Base-by-base conservation (phyloP, 306 rosid species). In the Cicer pinnatifidum region DNA sequence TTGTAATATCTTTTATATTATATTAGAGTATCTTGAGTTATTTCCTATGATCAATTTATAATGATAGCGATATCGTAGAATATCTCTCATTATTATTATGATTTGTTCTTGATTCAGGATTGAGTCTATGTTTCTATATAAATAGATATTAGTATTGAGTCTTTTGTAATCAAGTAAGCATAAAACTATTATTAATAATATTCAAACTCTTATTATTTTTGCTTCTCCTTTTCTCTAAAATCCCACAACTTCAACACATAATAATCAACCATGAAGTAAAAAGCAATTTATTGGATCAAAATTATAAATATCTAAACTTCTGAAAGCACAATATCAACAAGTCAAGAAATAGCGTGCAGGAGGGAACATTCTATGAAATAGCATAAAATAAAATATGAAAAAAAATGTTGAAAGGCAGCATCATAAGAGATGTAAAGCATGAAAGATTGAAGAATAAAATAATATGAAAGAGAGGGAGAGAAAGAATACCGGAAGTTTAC, bases 401-500 rank as follows among this genome's bases (percentile, higher is more conserved):
- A 54, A 67, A 67, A 67, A 7, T 64, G 69, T 7, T 11, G 16
- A 78, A 8, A 52, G 52, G 7, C n/a, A 52, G 11, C 33, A 57
- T 13, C 53, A 68, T 35, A 75, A 65, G 16, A 51, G 40, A 80
- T 39, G 38, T 54, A 53, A 9, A 69, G 71, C 38, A 57, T 37
- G 51, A 20, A 41, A 68, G 70, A 13, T n/a, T 12, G 35, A 62
- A 56, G 41, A 50, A 7, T 7, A 6, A 33, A 16, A 45, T 33
- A 45, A 39, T 33, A 66, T 11, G 7, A n/a, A 4, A 76, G 41
- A 13, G 3, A 15, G n/a, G 17, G 45, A 57, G 35, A 66, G 44
- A 54, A 76, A 57, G 43, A 23, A 20, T 89, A 93, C 97, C 89
- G 94, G 88, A 83, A 93, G 82, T 47, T 76, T 59, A 75, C 38